Percentiles rank a stretch among this genome's conserved stretches.
Conservation (phyloP, 371 early-diverging fungal species). For the Apophysomyces ossiformis region DNA sequence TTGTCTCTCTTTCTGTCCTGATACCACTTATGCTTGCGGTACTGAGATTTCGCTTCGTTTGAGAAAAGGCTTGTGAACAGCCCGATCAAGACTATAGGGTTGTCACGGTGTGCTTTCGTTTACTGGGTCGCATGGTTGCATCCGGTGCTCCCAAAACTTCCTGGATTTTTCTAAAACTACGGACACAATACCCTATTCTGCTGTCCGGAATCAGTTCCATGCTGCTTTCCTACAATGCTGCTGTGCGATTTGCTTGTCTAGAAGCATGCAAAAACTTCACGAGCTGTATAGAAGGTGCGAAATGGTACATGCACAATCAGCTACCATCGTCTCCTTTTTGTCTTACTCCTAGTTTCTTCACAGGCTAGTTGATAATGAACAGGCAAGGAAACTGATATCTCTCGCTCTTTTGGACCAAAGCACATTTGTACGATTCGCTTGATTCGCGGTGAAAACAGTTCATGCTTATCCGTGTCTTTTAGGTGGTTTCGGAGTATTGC, state of each 20-base stretch:
- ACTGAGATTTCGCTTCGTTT: neutral
- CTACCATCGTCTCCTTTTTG: neutral
- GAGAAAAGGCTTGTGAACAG: conserved; percentile 28
- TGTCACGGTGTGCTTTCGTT: conserved; percentile 37
- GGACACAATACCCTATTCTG: conserved; percentile 16
- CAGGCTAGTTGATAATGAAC: conserved; percentile 33
- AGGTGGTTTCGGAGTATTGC: conserved; percentile 30
- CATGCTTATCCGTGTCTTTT: conserved; percentile 2
- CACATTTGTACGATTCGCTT: conserved; percentile 29
- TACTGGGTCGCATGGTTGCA: conserved; percentile 36
- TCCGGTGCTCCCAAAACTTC: conserved; percentile 12
- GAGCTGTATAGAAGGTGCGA: conserved; percentile 19
- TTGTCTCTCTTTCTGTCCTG: too few relatives aligned
- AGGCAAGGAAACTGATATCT: conserved; percentile 26
- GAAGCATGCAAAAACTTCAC: conserved; percentile 36
- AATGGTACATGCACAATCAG: conserved; percentile 19
- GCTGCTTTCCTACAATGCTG: conserved; percentile 33
- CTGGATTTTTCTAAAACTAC: conserved; percentile 19
- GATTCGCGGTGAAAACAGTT: neutral
- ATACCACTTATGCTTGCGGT: conserved; percentile 5
- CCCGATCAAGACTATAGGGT: conserved; percentile 48
- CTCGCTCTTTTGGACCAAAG: conserved; percentile 36
- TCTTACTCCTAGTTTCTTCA: neutral
- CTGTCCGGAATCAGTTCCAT: conserved; percentile 19
- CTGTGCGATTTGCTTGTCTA: conserved; percentile 41